Base-by-base conservation (phyloP, 2,329 filamentous ascomycete genomes). In the Colletotrichum sp. region DNA sequence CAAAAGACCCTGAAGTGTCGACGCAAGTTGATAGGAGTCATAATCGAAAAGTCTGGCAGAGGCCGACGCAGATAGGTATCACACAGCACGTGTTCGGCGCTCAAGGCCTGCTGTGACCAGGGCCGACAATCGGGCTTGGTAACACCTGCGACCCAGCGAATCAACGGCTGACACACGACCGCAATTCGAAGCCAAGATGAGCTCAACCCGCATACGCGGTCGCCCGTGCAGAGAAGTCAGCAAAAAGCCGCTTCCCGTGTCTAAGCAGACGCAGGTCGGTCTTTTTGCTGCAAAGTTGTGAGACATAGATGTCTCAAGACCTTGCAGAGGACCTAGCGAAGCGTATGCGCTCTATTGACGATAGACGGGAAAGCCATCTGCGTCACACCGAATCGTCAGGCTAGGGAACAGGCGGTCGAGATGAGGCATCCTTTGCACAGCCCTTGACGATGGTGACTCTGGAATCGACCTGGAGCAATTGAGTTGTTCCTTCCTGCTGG, bases 81-180 rank as follows among this genome's bases (percentile, higher is more conserved):
- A 36, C 55, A 73, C 64, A 73, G 70, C 64, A 73, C 57, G 70
- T 73, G 73, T 60, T 76, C 24, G 16, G 36, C 72, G 57, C 52
- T 59, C 64, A 36, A 73, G 49, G 60, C 30, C 34, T 59, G 59
- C 39, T 24, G 64, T 72, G 70, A 52, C 30, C 69, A 69, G 73
- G 44, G 70, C 70, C 70, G 70, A 65, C 26, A 59, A 44, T 34
- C 71, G 75, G 75, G 67, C 28, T 36, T 57, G 60, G 71, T 67
- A 60, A 77, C 36, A 66, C 55, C n/a, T 72, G n/a, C 63, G 62
- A 34, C 59, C 15, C 60, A 70, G 66, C 76, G 76, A 77, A 77
- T 77, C 69, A 77, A n/a, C 59, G 18, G 66, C 60, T 77, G 73
- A 76, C 74, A 77, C 76, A 77, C 74, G 65, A 55, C 65, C 49